phyloP scores from a whole-genome alignment of 108 stramenopile species.

The Cyclotella distinguenda region DNA sequence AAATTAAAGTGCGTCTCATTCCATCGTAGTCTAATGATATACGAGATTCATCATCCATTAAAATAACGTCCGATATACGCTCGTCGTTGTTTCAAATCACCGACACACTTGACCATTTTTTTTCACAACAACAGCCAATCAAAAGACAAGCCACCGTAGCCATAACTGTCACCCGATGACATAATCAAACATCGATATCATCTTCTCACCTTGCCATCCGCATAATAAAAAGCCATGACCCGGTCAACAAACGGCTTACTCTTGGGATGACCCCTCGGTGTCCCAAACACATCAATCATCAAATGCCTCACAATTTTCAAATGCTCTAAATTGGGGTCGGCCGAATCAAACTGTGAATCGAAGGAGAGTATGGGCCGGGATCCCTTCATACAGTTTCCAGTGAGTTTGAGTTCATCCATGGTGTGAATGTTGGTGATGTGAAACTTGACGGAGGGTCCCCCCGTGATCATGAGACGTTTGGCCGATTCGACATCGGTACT shows the following conservation, averaged over 20 bases:
- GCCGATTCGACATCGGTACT: not conserved
- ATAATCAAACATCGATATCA: not conserved
- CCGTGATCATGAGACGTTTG: conserved; percentile 48
- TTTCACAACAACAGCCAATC: too few relatives aligned
- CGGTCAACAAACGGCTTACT: conserved; percentile 98
- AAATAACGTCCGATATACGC: conserved; percentile 92
- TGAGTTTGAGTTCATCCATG: conserved; percentile 98
- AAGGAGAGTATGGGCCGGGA: conserved; percentile 96
- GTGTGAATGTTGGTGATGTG: conserved; percentile 98
- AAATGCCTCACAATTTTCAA: conserved; percentile 88
- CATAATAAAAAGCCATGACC: conserved; percentile 93
- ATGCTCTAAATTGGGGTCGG: conserved; percentile 41
- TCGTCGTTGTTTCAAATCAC: conserved; percentile 89
- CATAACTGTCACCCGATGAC: not conserved
- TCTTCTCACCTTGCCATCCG: conserved; percentile 88
- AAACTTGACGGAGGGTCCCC: conserved; percentile 94
- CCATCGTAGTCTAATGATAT: conserved; percentile 85
- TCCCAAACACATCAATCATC: conserved; percentile 95
- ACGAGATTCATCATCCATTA: conserved; percentile 62
- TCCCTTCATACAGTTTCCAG: conserved; percentile 96
- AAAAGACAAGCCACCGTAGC: not conserved
- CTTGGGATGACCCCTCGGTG: conserved; percentile 97
- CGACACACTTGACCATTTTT: conserved; percentile 38
- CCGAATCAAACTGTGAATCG: conserved; percentile 72
- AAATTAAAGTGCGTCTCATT: conserved; percentile 65